Conservation (phyloP, 2,329 filamentous ascomycete species). For the Fusarium sp. region DNA sequence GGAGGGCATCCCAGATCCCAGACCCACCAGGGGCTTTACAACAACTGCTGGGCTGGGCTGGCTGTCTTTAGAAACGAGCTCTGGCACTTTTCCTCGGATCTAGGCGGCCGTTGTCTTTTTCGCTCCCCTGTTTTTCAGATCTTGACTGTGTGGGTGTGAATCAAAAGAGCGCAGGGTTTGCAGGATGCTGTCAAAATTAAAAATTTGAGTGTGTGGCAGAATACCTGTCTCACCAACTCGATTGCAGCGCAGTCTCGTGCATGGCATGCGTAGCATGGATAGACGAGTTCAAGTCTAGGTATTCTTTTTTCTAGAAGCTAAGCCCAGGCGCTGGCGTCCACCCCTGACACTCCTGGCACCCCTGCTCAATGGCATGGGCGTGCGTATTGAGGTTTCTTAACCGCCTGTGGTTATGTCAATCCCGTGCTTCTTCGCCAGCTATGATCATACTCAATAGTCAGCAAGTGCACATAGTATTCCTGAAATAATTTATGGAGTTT, state of each 20-base stretch:
- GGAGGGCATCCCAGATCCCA: background rate
- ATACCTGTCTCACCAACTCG: background rate
- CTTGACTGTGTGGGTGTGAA: background rate
- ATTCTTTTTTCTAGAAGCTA: background rate
- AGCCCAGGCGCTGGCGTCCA: too few species aligned
- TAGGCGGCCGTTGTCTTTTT: background rate
- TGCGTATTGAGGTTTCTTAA: background rate
- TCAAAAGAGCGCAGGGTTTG: background rate
- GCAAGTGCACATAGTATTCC: background rate
- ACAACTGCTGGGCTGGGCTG: background rate
- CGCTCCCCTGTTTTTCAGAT: background rate
- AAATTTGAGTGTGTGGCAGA: background rate
- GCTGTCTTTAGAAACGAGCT: background rate
- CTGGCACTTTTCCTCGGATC: background rate
- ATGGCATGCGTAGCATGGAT: background rate
- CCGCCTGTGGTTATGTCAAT: background rate
- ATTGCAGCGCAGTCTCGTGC: background rate
- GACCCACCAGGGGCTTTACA: background rate
- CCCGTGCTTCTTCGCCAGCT: background rate
- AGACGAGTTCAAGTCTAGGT: background rate
- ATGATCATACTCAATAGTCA: background rate
- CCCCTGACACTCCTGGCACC: background rate
- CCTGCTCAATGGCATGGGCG: background rate
- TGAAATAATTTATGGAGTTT: background rate
- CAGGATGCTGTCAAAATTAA: background rate